Percentiles rank a stretch among this genome's conserved stretches.
These are phyloP conservation scores for Tolypocladium tundrense DNA, from an alignment of 2,329 filamentous ascomycete genomes.

Conservation along the genomic window DNA sequence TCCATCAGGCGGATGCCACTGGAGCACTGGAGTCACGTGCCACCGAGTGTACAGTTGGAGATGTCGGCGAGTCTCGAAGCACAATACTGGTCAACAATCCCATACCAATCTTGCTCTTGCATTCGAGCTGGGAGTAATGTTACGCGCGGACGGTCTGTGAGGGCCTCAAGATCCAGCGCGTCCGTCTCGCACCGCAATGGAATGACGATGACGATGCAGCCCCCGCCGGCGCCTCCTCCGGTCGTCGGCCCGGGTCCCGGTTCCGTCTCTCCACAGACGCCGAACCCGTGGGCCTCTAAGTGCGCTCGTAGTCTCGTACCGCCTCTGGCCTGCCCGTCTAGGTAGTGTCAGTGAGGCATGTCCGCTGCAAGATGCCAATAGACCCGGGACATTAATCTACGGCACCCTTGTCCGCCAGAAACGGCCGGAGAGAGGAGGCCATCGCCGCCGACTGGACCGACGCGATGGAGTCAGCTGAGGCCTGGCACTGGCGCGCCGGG, in stretches of 20 bases:
- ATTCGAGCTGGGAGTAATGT: not conserved
- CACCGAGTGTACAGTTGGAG: not conserved
- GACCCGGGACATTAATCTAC: not conserved
- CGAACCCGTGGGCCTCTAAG: not conserved
- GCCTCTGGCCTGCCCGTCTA: no score
- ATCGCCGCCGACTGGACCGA: not conserved
- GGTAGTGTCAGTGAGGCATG: not conserved
- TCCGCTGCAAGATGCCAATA: not conserved
- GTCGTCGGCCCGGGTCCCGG: not conserved
- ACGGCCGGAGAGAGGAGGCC: not conserved
- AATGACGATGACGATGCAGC: not conserved
- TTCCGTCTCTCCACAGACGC: not conserved
- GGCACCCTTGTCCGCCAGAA: not conserved
- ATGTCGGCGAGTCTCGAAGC: not conserved
- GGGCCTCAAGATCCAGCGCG: not conserved
- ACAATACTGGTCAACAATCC: not conserved
- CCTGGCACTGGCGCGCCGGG: not conserved
- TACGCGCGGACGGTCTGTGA: not conserved
- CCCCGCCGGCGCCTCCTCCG: not conserved
- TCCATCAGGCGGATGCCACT: slow-evolving; percentile 2
- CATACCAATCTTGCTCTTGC: not conserved
- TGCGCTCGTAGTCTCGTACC: not conserved
- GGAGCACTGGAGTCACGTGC: slow-evolving; percentile 4
- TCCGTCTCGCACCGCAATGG: not conserved
- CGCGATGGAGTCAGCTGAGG: not conserved